These are phyloP conservation scores for Myxozyma udenii DNA, from an alignment of 805 yeast species.

Conservation along the genomic window DNA sequence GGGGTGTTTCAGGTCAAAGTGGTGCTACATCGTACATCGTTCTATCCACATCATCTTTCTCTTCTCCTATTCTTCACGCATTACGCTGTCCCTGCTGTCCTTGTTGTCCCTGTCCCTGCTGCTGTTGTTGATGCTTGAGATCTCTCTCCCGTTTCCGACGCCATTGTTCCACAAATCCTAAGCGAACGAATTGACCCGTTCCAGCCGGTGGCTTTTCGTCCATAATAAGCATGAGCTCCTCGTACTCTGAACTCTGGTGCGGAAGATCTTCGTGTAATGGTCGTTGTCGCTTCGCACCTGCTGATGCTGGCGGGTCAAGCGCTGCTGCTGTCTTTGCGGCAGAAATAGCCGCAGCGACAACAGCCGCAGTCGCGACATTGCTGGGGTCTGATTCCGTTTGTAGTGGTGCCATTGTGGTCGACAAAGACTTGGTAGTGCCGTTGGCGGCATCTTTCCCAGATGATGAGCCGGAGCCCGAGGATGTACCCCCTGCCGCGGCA, in stretches of 20 bases:
- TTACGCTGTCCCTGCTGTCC: neutral
- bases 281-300: conserved; percentile 42
- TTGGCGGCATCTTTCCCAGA: too few species aligned
- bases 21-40: neutral
- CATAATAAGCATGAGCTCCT: conserved; percentile 78
- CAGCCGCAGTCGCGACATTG: neutral
- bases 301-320: conserved; percentile 23
- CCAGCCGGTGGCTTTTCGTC: conserved; percentile 48
- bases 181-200: conserved; percentile 70
- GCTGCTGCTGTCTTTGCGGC: neutral
- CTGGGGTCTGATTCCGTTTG: neutral
- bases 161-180: conserved; percentile 84
- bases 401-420: neutral
- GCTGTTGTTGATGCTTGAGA: conserved; percentile 1
- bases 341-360: neutral
- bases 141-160: conserved; percentile 60
- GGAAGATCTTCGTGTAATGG: conserved; percentile 64
- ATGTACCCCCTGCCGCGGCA: too few species aligned
- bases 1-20: neutral
- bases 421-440: too few species aligned
- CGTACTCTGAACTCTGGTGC: conserved; percentile 76
- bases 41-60: neutral
- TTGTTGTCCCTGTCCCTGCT: neutral
- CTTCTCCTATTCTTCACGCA: neutral
- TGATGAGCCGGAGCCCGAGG: too few species aligned